Base-by-base conservation (phyloP, 768 basidiomycete genomes). In the Chalciporus piperatus region DNA sequence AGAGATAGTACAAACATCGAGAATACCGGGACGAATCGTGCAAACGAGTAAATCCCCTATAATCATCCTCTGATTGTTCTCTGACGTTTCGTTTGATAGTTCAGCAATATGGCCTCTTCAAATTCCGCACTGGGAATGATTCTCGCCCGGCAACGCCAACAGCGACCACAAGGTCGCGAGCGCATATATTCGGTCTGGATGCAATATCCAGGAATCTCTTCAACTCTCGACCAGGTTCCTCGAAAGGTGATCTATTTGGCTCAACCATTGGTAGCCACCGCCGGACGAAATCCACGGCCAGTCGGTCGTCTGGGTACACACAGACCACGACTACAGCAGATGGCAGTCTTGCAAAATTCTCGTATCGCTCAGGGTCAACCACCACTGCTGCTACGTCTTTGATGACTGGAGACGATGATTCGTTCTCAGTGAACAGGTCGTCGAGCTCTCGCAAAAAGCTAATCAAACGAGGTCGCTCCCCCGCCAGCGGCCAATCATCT, bases 121-220 rank as follows among this genome's bases (percentile, higher is more conserved):
- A 89, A 63, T 94, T 95, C 69, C 80, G 80, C 25, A 92, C 92
- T 0, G 85, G 84, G 28, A 82, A 79, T 47, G 85, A 74, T 39
- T 85, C 94, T 20, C 70, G 79, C n/a, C 94, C 95, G 6, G 81
- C 85, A 2, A 98, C 94, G 0, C 95, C 94, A 4, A 90, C 89
- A 0, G 80, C 83, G 1, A 81, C 77, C 41, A 80, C 84, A n/a
- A 84, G 88, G 35, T 76, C 81, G 16, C 75, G 81, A 55, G 89
- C 85, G 2, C 83, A 87, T n/a, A 90, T 92, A 45, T 92, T 96
- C 64, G 85, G 89, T 30, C 76, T 98, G 47, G 94, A 98, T 62
- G 87, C 83, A 17, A 87, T 98, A 59, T 93, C 92, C 17, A 82
- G 92, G 40, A 94, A 92, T 68, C 77, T 98, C 25, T 95, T 97